phyloP scores from a whole-genome alignment of 805 yeast genomes.

The Candida tammaniensis region DNA sequence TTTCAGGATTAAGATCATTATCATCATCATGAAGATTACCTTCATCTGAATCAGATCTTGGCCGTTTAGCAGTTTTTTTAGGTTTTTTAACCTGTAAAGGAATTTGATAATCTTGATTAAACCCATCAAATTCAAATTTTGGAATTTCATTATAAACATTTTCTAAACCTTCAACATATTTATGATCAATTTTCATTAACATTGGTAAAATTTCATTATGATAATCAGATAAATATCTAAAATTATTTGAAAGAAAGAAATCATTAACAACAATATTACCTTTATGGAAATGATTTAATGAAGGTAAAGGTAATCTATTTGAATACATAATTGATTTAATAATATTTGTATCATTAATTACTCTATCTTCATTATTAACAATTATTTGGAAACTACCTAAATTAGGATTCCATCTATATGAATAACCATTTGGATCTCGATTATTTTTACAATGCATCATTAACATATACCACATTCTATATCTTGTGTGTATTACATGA shows the following conservation, averaged over 20 bases:
- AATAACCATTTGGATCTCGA: slow-evolving; percentile 19
- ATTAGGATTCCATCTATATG: slow-evolving; percentile 36
- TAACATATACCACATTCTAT: slow-evolving; percentile 32
- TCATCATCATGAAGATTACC: slow-evolving; percentile 2
- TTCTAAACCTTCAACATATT: slow-evolving; percentile 28
- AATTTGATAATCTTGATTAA: slow-evolving; percentile 22
- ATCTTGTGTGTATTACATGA: slow-evolving; percentile 35
- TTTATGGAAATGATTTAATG: slow-evolving; percentile 25
- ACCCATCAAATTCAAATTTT: slow-evolving; percentile 30
- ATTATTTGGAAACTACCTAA: slow-evolving; percentile 32
- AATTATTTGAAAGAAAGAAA: slow-evolving; percentile 33
- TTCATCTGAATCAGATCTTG: neutral
- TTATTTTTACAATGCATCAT: slow-evolving; percentile 27
- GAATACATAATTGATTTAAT: slow-evolving; percentile 31
- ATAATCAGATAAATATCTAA: slow-evolving; percentile 33
- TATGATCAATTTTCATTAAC: slow-evolving; percentile 24
- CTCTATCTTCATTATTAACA: slow-evolving; percentile 19
- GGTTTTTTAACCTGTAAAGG: slow-evolving; percentile 14
- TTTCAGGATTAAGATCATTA: no score
- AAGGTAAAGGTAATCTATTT: slow-evolving; percentile 29
- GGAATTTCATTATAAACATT: slow-evolving; percentile 30
- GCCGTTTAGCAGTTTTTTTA: slow-evolving; percentile 1
- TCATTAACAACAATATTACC: slow-evolving; percentile 35
- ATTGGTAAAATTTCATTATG: slow-evolving; percentile 36
- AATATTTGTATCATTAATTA: slow-evolving; percentile 29